A percentile compares a stretch with the other conserved stretches of the same genome.
Conservation (phyloP, 164 flowering plant genomes). For the Magnolia sinica region DNA sequence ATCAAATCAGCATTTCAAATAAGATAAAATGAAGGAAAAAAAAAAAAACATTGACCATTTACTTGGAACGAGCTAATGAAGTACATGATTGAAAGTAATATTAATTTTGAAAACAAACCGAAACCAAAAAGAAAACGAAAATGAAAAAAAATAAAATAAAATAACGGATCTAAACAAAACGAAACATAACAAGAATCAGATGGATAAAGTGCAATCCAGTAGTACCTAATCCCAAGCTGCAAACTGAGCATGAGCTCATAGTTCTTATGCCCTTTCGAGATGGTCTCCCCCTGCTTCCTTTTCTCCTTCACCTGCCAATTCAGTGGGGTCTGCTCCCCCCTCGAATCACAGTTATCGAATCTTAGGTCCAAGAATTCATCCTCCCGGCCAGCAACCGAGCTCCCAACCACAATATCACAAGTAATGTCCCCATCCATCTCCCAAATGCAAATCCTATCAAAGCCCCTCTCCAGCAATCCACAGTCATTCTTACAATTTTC, state of each 20-base stretch:
- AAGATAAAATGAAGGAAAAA: no score
- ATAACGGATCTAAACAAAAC: no score
- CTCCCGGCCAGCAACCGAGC: conserved; percentile 5
- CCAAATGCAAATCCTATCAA: conserved; percentile 42
- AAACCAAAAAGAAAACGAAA: neutral
- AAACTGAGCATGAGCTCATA: conserved; percentile 43
- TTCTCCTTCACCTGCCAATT: conserved; percentile 18
- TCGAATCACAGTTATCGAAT: neutral
- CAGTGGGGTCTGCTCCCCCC: neutral
- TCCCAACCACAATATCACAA: conserved; percentile 18
- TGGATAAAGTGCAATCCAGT: neutral
- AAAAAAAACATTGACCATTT: neutral
- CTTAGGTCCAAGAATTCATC: conserved; percentile 17
- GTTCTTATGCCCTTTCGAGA: conserved; percentile 39
- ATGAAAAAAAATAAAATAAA: no score
- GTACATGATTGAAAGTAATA: neutral
- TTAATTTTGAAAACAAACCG: neutral
- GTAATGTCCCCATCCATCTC: conserved; percentile 33
- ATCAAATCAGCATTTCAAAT: no score
- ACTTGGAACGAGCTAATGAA: no score
- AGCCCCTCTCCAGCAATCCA: conserved; percentile 29
- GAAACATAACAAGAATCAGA: neutral
- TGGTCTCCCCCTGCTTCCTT: conserved; percentile 65
- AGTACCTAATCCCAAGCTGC: conserved; percentile 38
- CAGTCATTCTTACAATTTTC: conserved; percentile 38